phyloP scores from a whole-genome alignment of 2,329 filamentous ascomycete genomes.

The Myrmaecium sp. region DNA sequence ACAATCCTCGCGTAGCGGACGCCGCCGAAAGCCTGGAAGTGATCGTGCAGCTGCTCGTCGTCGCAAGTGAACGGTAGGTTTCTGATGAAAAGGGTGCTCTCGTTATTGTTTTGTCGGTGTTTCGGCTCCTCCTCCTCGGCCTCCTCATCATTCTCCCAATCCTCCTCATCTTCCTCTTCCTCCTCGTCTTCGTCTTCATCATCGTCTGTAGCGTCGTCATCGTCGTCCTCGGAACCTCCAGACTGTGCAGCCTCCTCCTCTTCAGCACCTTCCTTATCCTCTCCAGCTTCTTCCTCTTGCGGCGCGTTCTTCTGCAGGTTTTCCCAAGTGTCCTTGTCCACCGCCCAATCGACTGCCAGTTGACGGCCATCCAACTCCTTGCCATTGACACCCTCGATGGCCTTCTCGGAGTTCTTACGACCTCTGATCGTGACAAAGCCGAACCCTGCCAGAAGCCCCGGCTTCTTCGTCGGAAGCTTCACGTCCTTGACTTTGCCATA shows the following conservation, averaged over 20 bases:
- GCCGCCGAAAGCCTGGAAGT: slow-evolving; percentile 79
- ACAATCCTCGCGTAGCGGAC: slow-evolving; percentile 85
- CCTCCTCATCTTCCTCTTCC: slow-evolving; percentile 19
- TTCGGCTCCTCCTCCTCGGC: slow-evolving; percentile 22
- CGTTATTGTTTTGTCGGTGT: slow-evolving; percentile 29
- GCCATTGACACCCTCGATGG: slow-evolving; percentile 71
- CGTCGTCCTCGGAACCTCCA: slow-evolving; percentile 21
- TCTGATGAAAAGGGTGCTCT: slow-evolving; percentile 71
- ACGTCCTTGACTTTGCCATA: slow-evolving; percentile 86
- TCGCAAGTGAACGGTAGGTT: slow-evolving; percentile 83
- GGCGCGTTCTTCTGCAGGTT: slow-evolving; percentile 33
- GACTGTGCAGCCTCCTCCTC: slow-evolving; percentile 21
- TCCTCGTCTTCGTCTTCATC: slow-evolving; percentile 28
- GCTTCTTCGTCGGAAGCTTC: slow-evolving; percentile 63
- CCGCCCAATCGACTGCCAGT: slow-evolving; percentile 90
- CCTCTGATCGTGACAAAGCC: slow-evolving; percentile 83
- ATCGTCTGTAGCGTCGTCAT: slow-evolving; percentile 25
- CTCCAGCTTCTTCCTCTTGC: slow-evolving; percentile 22
- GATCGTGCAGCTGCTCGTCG: slow-evolving; percentile 65
- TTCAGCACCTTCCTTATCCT: slow-evolving; percentile 17
- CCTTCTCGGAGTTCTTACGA: slow-evolving; percentile 79
- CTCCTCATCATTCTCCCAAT: slow-evolving; percentile 21
- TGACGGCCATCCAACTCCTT: slow-evolving; percentile 77
- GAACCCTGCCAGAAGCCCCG: slow-evolving; percentile 58
- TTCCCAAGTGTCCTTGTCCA: slow-evolving; percentile 79